Conservation (phyloP, 345 rosid species). For the Aquilaria yunnanensis region DNA sequence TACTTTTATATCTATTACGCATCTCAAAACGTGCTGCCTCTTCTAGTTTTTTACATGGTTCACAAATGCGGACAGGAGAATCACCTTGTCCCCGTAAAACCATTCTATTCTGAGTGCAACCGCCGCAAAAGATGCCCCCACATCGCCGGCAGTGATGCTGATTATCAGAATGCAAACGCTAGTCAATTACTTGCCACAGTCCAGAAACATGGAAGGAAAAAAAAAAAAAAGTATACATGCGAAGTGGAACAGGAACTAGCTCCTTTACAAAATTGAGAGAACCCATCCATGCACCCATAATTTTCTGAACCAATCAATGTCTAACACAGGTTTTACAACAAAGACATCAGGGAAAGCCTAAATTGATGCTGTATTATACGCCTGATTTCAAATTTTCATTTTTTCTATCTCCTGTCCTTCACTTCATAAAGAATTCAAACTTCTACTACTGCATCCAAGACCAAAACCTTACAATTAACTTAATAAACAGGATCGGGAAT, state of each 20-base stretch:
- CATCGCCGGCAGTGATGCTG: slow-evolving; percentile 98
- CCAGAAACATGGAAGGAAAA: neutral
- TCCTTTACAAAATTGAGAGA: too few species aligned
- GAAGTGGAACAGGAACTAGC: too few species aligned
- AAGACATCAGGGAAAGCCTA: too few species aligned
- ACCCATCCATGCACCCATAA: neutral
- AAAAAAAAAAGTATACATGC: too few species aligned
- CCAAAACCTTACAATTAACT: neutral
- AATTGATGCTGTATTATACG: too few species aligned
- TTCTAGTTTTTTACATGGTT: slow-evolving; percentile 83
- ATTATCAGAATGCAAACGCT: slow-evolving; percentile 8
- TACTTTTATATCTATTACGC: slow-evolving; percentile 57
- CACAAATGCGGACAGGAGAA: slow-evolving; percentile 83
- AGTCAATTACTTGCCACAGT: neutral
- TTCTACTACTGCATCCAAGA: too few species aligned
- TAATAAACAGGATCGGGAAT: slow-evolving; percentile 2
- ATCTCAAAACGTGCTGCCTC: slow-evolving; percentile 91
- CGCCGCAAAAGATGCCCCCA: slow-evolving; percentile 85
- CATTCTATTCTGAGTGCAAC: slow-evolving; percentile 78
- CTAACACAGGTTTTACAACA: too few species aligned
- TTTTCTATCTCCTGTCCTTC: too few species aligned
- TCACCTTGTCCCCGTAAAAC: slow-evolving; percentile 87
- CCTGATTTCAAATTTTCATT: too few species aligned
- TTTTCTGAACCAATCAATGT: neutral
- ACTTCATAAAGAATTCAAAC: too few species aligned